phyloP scores from a whole-genome alignment of 2,329 filamentous ascomycete species.

The Simplicillium sp. region DNA sequence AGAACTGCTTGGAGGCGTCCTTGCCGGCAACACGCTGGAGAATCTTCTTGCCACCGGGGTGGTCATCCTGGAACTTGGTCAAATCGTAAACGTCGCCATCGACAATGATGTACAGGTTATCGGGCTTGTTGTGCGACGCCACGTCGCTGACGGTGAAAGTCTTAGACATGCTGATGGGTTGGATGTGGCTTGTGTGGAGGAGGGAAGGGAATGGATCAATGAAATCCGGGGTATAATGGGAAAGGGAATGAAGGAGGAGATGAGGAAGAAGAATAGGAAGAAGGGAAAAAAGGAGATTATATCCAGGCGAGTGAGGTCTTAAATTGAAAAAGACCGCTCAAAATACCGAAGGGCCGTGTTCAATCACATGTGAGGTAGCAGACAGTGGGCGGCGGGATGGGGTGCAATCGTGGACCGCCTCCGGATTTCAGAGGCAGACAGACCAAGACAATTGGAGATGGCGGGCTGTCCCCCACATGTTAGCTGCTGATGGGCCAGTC shows the following conservation, averaged over 20 bases:
- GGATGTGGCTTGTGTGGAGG: constrained; percentile 3
- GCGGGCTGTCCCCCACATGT: no score
- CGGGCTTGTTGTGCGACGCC: constrained; percentile 79
- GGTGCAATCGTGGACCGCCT: no score
- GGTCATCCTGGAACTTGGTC: constrained; percentile 78
- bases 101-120: constrained; percentile 80
- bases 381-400: no score
- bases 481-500: no score
- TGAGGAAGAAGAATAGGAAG: neutral
- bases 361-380: no score
- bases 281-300: neutral
- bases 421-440: no score
- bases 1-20: constrained; percentile 59
- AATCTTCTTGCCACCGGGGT: constrained; percentile 67
- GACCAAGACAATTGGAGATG: no score
- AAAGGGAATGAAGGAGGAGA: constrained; percentile 1
- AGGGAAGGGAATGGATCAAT: constrained; percentile 3
- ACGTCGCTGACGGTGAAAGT: constrained; percentile 79
- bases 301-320: constrained; percentile 4
- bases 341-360: neutral
- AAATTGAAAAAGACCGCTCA: constrained; percentile 2
- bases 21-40: constrained; percentile 54
- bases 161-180: constrained; percentile 62
- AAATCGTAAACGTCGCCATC: constrained; percentile 95
- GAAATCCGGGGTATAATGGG: neutral